These are phyloP conservation scores for Sanguinoderma infundibulare DNA, from an alignment of 1,284 basidiomycete genomes.

Conservation along the genomic window DNA sequence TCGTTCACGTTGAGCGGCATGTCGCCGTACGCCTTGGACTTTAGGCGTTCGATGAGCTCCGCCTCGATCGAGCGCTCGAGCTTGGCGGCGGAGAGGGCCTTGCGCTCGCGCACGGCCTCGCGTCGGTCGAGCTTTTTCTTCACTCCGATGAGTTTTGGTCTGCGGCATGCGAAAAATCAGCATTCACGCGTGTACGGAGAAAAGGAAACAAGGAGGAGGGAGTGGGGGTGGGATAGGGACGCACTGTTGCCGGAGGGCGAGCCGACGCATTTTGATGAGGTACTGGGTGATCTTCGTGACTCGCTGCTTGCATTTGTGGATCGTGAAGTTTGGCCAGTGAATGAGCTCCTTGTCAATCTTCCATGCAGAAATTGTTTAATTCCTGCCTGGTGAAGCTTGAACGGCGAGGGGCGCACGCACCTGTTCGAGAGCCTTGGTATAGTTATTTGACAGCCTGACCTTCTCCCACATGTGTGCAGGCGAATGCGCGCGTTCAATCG, in stretches of 20 bases:
- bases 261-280: conserved; percentile 95
- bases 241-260: conserved; percentile 89
- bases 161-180: conserved; percentile 35
- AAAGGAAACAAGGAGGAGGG: not conserved
- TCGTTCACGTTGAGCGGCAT: conserved; percentile 99
- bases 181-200: not conserved
- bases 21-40: conserved; percentile 97
- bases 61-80: conserved; percentile 96
- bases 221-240: conserved; percentile 36
- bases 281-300: conserved; percentile 99
- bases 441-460: conserved; percentile 93
- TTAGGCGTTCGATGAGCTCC: conserved; percentile 93
- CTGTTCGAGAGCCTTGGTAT: conserved; percentile 94
- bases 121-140: conserved; percentile 99
- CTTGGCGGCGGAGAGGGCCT: conserved; percentile 93
- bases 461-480: conserved; percentile 98
- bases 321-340: conserved; percentile 97
- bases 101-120: conserved; percentile 91
- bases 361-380: not conserved
- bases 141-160: conserved; percentile 91
- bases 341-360: conserved; percentile 95
- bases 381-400: not conserved
- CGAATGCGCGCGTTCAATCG: conserved; percentile 95
- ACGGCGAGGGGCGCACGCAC: conserved; percentile 43
- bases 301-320: conserved; percentile 99